Evolutionary conservation across 352 stramenopile genomes (phyloP).

Genomic region (Saprolegnia parasitica): DNA sequence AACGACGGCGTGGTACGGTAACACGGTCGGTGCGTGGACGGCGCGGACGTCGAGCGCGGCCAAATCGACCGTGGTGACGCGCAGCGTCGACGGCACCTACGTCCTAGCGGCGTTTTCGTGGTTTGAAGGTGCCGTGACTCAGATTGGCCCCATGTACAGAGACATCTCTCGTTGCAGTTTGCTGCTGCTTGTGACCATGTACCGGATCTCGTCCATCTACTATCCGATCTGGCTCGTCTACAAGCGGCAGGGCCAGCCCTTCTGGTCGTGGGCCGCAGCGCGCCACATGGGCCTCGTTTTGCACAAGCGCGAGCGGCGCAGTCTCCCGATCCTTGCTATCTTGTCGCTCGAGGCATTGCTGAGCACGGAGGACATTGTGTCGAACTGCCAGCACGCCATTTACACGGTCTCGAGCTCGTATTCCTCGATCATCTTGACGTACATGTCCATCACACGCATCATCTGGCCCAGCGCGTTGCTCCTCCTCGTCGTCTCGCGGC

Average conservation of each 20-base stretch:
- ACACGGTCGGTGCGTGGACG: slow-evolving; percentile 16
- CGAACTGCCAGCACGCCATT: slow-evolving; percentile 8
- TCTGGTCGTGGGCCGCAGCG: neutral
- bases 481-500: neutral
- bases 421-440: neutral
- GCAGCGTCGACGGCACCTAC: no score
- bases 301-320: slow-evolving; percentile 15
- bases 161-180: neutral
- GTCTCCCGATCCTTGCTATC: slow-evolving; percentile 1
- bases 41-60: neutral
- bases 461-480: slow-evolving; percentile 14
- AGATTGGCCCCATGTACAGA: neutral
- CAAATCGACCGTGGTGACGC: neutral
- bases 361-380: slow-evolving; percentile 20
- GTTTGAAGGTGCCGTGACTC: slow-evolving; percentile 1
- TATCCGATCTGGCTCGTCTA: slow-evolving; percentile 13
- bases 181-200: neutral
- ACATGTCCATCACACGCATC: slow-evolving; percentile 21
- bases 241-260: neutral
- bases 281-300: slow-evolving; percentile 15
- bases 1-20: slow-evolving; percentile 15
- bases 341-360: slow-evolving; percentile 10
- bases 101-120: no score
- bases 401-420: neutral
- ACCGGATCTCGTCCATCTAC: slow-evolving; percentile 16